Evolutionary conservation across 495 filamentous ascomycete genomes (phyloP), one percentile per base, ranked within the genome.

Genomic region (Recurvomyces mirabilis): DNA sequence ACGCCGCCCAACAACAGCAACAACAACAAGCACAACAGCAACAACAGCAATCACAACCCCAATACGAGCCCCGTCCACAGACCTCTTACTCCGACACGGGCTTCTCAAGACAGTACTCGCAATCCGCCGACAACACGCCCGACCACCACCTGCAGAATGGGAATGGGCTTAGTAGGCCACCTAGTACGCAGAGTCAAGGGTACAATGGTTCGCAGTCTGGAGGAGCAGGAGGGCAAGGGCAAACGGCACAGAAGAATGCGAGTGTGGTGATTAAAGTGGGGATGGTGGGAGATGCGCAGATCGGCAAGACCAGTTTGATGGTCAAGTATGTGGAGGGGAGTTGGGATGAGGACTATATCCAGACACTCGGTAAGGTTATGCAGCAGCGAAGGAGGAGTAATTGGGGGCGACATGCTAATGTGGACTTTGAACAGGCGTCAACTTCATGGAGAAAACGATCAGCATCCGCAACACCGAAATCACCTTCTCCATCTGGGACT

Each of bases 381-480:
- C 24, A 4, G 23, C 40, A 18, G 21, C 39, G 18, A 14, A 9
- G 17, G 28, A 9, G 9, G 9, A 17, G 9, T 41, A 18, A 30
- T 21, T 23, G 19, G 26, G n/a, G n/a, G n/a, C n/a, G n/a, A n/a
- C n/a, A n/a, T n/a, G n/a, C n/a, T n/a, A n/a, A n/a, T n/a, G n/a
- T n/a, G n/a, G n/a, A 19, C 13, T 14, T 15, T 9, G 30, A 36
- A 9, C 44, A 83, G 81, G 81, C 46, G 91, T 98, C 64, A 98
- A 98, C 60, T 98, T 98, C 68, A 98, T 98, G 91, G 91, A 98
- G 64, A 98, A 98, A 68, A 98, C 91, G 10, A 96, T 98, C 60
- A 89, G 83, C 43, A 98, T 98, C 62, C 87, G 91, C 43, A 96
- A 96, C 63, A 98, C 91, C n/a, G 91, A 98, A 62, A 96, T 98